Base-by-base conservation (phyloP, 805 yeast genomes). In the Millerozyma acaciae region DNA sequence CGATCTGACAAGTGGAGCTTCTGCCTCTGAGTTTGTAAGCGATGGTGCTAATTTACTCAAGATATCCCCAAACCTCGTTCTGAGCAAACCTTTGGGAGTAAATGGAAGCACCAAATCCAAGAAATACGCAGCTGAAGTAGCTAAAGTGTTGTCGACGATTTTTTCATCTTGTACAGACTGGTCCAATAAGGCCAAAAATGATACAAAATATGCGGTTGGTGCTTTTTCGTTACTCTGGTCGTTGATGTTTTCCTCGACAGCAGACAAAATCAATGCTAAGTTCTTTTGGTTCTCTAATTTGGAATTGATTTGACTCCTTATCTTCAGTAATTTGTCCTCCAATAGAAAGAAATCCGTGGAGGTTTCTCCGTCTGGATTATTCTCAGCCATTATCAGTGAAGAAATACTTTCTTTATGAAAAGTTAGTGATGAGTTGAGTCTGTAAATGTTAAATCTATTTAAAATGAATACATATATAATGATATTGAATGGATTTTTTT, bases 201-300 rank as follows among this genome's bases (percentile, higher is more conserved):
- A 84, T 12, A 89, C 79, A 48, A 88, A 80, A 57, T 93, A 93
- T 0, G 95, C 80, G 17, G 85, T 81, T 17, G 96, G 80, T 10
- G 84, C 68, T 38, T 65, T 69, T 29, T 71, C 70, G 32, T 75
- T 75, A 27, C 70, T 68, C 45, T 81, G 84, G 43, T 79, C 87
- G 27, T 72, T 68, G 27, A 93, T 72, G 46, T 85, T 85, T 47
- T 86, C 96, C 55, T 93, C 99, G 30, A 93, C 89, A 3, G 97
- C 95, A 15, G 82, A 73, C 30, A 93, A 69, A 36, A 90, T 80
- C 17, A 86, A 62, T 6, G 96, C 95, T 42, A 85, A 68, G 52
- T 83, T 87, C 51, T 82, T 84, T 62, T 88, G 97, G 57, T 88
- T 85, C 16, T 82, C 87, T 32, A 89, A 64, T 54, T 86, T 87